These are phyloP conservation scores for Fusarium temperatum DNA, from an alignment of 2,329 filamentous ascomycete species.

Conservation along the genomic window DNA sequence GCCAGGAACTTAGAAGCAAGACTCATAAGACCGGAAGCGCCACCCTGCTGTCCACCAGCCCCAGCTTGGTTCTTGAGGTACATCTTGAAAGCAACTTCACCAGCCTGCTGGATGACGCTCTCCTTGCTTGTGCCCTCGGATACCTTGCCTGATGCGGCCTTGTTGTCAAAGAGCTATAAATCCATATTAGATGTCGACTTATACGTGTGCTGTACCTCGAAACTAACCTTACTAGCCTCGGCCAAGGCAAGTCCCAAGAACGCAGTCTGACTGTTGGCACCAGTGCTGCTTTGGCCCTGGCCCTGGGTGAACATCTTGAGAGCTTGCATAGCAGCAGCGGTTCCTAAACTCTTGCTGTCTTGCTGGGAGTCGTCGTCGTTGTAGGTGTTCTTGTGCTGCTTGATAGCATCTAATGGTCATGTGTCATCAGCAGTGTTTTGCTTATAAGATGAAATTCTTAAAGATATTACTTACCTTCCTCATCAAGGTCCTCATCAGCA, in stretches of 20 bases:
- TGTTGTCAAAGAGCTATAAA: constrained; percentile 66
- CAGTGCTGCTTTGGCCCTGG: constrained; percentile 48
- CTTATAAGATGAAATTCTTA: too few relatives aligned
- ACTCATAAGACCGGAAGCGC: constrained; percentile 50
- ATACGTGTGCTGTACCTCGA: too few relatives aligned
- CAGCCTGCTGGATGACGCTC: constrained; percentile 79
- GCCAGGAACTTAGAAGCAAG: constrained; percentile 60
- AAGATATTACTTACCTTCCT: constrained; percentile 53
- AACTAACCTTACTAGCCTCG: constrained; percentile 78
- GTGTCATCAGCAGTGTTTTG: neutral
- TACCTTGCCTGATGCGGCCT: constrained; percentile 63
- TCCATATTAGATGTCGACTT: constrained; percentile 6
- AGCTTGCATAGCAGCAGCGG: constrained; percentile 82
- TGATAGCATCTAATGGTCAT: constrained; percentile 65
- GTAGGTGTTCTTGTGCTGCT: constrained; percentile 81
- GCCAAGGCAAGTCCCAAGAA: constrained; percentile 89
- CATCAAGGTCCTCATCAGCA: constrained; percentile 58
- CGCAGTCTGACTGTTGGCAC: constrained; percentile 72
- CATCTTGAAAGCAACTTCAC: constrained; percentile 89
- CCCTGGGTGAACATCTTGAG: constrained; percentile 79
- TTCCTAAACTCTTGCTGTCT: constrained; percentile 66
- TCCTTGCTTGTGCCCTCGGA: constrained; percentile 76
- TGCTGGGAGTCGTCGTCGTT: constrained; percentile 57
- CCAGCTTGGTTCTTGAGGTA: constrained; percentile 77
- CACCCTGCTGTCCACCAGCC: constrained; percentile 53